Evolutionary conservation across 768 basidiomycete species (phyloP).

Genomic region (Boletus edulis): DNA sequence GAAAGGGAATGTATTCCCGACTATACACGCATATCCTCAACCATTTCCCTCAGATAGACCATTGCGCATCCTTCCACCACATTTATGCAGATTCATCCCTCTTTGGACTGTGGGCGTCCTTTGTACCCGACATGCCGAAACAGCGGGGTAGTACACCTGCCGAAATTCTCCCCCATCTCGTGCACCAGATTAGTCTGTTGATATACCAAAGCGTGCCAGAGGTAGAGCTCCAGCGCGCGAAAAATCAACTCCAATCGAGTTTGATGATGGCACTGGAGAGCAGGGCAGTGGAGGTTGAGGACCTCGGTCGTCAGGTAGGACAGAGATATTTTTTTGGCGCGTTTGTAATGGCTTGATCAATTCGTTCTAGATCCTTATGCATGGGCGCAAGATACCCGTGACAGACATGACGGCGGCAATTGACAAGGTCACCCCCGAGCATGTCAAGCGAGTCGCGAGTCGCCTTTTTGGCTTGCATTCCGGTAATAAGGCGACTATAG

Average conservation of each 20-base stretch:
- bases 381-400: constrained; percentile 81
- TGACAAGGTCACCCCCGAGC: constrained; percentile 67
- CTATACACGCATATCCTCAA: constrained; percentile 96
- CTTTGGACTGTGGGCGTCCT: constrained; percentile 88
- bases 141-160: constrained; percentile 58
- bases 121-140: constrained; percentile 62
- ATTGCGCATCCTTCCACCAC: constrained; percentile 96
- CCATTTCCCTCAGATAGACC: constrained; percentile 89
- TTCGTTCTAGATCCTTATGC: constrained; percentile 67
- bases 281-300: constrained; percentile 79
- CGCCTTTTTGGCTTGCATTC: constrained; percentile 69
- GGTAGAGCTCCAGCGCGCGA: constrained; percentile 78
- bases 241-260: constrained; percentile 92
- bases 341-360: neutral
- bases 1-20: constrained; percentile 99
- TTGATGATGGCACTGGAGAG: constrained; percentile 96
- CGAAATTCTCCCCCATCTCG: constrained; percentile 79
- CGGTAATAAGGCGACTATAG: constrained; percentile 69
- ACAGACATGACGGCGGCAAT: constrained; percentile 89
- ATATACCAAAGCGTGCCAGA: constrained; percentile 66
- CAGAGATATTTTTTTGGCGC: neutral
- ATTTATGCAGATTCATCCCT: constrained; percentile 93
- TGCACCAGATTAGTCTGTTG: constrained; percentile 83
- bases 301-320: constrained; percentile 83
- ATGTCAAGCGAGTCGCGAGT: constrained; percentile 72